Conservation (phyloP, 148 eudicot species). For the Persicaria tinctoria region DNA sequence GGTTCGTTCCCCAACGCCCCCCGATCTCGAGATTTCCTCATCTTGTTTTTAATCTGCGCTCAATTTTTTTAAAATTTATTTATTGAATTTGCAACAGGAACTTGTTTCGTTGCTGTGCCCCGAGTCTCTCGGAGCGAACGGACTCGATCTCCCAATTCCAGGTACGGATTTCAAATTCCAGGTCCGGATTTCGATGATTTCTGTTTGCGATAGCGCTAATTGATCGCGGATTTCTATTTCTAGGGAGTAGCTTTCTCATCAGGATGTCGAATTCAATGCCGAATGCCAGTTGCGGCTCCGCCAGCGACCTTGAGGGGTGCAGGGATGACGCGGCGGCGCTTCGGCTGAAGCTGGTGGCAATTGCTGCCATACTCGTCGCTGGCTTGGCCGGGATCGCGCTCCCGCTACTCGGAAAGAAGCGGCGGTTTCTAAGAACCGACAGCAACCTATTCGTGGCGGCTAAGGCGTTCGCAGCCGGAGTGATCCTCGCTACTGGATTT, state of each 20-base stretch:
- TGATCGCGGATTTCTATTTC: background rate
- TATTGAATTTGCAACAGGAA: background rate
- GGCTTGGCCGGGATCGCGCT: conserved; percentile 46
- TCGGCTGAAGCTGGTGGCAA: conserved; percentile 45
- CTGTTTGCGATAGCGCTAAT: background rate
- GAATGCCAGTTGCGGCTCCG: conserved; percentile 19
- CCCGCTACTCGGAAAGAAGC: conserved; percentile 53
- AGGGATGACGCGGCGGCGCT: conserved; percentile 41
- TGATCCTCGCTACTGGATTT: conserved; percentile 73
- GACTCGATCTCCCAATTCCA: background rate
- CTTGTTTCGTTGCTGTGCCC: background rate
- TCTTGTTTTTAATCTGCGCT: background rate
- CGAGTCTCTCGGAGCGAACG: background rate
- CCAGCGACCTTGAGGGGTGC: conserved; percentile 21
- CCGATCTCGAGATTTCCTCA: background rate
- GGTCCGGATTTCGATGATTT: background rate
- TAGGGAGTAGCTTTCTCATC: background rate
- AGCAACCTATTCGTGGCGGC: conserved; percentile 48
- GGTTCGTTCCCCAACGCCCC: background rate
- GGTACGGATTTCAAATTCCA: background rate
- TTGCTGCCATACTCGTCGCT: conserved; percentile 38
- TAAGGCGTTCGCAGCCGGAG: conserved; percentile 73
- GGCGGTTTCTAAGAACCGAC: conserved; percentile 43
- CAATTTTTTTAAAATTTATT: background rate
- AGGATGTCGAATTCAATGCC: conserved; percentile 37